Evolutionary conservation across 2,329 filamentous ascomycete genomes (phyloP).

Genomic region (Penicillium sp.): DNA sequence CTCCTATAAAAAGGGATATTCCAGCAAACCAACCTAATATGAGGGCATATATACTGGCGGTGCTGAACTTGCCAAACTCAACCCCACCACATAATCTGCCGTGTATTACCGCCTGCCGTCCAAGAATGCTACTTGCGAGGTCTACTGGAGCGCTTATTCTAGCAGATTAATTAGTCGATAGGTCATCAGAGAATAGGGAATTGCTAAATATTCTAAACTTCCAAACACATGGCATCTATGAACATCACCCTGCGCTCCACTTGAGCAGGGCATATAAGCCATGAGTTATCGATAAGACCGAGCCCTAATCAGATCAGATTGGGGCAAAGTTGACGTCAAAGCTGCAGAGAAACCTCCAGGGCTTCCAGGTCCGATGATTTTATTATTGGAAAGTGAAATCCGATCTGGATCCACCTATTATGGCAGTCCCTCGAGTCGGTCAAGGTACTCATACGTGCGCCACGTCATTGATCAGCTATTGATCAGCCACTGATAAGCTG

Average conservation of each 20-base stretch:
- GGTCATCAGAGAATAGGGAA: accelerated
- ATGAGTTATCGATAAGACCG: neutral
- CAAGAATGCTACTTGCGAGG: neutral
- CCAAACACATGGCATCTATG: too few species aligned
- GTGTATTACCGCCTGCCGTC: conserved; percentile 4
- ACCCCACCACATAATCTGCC: conserved; percentile 19
- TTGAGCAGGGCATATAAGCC: neutral
- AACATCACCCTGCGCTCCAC: neutral
- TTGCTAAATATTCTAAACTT: neutral
- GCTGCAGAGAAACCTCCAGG: neutral
- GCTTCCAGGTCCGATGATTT: neutral
- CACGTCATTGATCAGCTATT: conserved; percentile 9
- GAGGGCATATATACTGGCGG: neutral
- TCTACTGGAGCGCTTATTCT: neutral
- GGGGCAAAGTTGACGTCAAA: neutral
- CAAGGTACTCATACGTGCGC: neutral
- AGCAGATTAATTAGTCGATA: too few species aligned
- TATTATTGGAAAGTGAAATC: neutral
- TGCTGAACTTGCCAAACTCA: conserved; percentile 1
- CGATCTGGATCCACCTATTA: neutral
- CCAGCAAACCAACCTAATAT: neutral
- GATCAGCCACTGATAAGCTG: conserved; percentile 11
- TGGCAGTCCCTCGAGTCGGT: neutral
- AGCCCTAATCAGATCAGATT: conserved; percentile 7
- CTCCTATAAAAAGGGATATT: neutral